Base-by-base conservation (phyloP, 2,329 filamentous ascomycete species). In the Verticillium nonalfalfae region DNA sequence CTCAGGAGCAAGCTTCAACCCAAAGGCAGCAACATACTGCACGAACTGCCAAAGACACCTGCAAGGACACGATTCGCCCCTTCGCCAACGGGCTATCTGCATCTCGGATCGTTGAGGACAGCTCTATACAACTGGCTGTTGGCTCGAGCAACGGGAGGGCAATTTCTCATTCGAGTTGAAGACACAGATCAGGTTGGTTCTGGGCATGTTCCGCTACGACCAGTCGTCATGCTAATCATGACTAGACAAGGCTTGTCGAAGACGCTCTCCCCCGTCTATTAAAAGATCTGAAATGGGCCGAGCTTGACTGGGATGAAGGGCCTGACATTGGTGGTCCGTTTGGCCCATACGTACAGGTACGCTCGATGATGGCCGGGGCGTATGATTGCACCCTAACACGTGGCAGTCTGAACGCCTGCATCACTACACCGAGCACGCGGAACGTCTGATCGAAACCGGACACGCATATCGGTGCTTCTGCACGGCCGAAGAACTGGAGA, bases 391-490 rank as follows among this genome's bases (percentile, higher is more conserved):
- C 26, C 26, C 62, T 63, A 36, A 63, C 55, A 6, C 39, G 34
- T 10, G 14, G 7, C 11, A 96, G 85, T 98, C 95, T 1, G 86
- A 97, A 73, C 84, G 95, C 61, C 86, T 91, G 1, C 73, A 78
- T 1, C 78, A 91, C 15, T 98, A 99, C 73, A 80, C 82, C 65
- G 74, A 86, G 61, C 86, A 97, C 71, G 88, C 89, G 7, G 74
- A 90, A 52, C 76, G 83, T 13, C 80, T 99, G 13, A 73, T 99
- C 3, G 75, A 86, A 4, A 80, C 82, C 7, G 90, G 88, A 10
- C 84, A 89, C 63, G 95, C 93, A 7, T 99, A 98, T 74, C 87
- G 94, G 64, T 99, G 95, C 74, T 99, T 99, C 79, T 99, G 95
- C 76, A 86, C 86, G 0, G 74, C 88, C 0, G 84, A 91, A 61